Evolutionary conservation across 2,329 filamentous ascomycete species (phyloP), one percentile per base, ranked within the genome.

Genomic region (Pyricularia grisea): DNA sequence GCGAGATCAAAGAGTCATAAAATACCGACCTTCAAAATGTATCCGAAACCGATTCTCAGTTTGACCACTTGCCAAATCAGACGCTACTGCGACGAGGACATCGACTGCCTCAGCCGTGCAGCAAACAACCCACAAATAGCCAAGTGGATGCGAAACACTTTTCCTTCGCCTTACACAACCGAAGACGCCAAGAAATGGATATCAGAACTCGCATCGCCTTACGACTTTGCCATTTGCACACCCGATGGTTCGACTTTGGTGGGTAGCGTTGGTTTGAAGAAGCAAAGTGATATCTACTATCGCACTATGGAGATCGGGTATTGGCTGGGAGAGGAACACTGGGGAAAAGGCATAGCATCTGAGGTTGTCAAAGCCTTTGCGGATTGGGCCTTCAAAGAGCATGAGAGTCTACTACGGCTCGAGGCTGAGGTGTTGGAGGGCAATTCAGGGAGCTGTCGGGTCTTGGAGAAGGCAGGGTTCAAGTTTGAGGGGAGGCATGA

Each of bases 301-400:
- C 77, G 78, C 66, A 82, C 79, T 4, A 79, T 79, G 73, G 82
- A 85, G 75, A 11, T 86, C 0, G 84, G 84, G 4, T 87, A 86
- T 76, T 85, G 81, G 79, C 50, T 83, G 25, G 79, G 77, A 0
- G 76, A 75, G 61, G 72, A 75, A 12, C 75, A 78, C 65, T 84
- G 83, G 84, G 82, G 83, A 0, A 77, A 77, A 31, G 84, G 84
- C 0, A 78, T 83, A 69, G 79, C 77, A 69, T 80, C 77, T 1
- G 81, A 81, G 71, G 82, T 79, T n/a, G 70, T 79, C 3, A 64
- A 30, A 3, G 81, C 71, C 1, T 80, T 85, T 67, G 73, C 75
- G 17, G 73, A 72, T 27, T 86, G 83, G 82, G 76, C 78, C 2
- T 84, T 86, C 70, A 74, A 75, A 50, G 78, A 75, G 10, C 78